Percentiles rank a stretch among this genome's conserved stretches.
Conservation (phyloP, 2,329 filamentous ascomycete species). For the Tolypocladium album region DNA sequence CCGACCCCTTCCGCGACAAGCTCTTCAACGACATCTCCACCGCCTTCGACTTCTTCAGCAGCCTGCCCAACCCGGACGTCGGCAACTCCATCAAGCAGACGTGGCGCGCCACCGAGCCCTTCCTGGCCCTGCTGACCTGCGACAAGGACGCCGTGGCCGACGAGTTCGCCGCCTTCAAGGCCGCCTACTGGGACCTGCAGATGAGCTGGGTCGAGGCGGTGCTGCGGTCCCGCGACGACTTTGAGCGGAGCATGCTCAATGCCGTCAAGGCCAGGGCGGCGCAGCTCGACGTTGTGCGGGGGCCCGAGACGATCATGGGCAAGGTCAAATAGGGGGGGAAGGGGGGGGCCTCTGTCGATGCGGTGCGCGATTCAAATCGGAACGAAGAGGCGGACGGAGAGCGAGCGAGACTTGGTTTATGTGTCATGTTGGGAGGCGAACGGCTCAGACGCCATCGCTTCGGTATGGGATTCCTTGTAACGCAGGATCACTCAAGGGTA, state of each 20-base stretch:
- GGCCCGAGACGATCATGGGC: conserved; percentile 87
- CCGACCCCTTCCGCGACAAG: conserved; percentile 84
- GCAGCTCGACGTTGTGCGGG: conserved; percentile 69
- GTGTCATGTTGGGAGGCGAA: neutral
- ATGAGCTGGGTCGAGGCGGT: conserved; percentile 94
- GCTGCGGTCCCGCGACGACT: conserved; percentile 78
- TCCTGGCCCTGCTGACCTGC: conserved; percentile 68
- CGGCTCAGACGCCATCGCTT: neutral
- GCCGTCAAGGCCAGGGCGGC: conserved; percentile 82
- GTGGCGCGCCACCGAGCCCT: conserved; percentile 82
- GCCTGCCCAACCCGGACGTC: conserved; percentile 60
- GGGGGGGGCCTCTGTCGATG: conserved; percentile 22
- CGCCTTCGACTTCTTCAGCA: conserved; percentile 80
- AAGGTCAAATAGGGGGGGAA: conserved; percentile 66
- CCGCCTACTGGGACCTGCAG: conserved; percentile 84
- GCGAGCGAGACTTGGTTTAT: neutral
- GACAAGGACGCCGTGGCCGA: conserved; percentile 64
- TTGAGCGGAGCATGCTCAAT: conserved; percentile 82
- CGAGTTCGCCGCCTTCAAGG: conserved; percentile 76
- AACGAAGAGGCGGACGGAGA: neutral
- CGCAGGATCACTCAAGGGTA: neutral
- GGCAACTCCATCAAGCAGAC: conserved; percentile 70
- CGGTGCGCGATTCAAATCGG: neutral
- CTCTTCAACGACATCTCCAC: conserved; percentile 87
- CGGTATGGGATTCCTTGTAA: neutral